A percentile compares a stretch with the other conserved stretches of the same genome.
These are phyloP conservation scores for Ramaria sp. DNA, from an alignment of 768 basidiomycete genomes.

Conservation along the genomic window DNA sequence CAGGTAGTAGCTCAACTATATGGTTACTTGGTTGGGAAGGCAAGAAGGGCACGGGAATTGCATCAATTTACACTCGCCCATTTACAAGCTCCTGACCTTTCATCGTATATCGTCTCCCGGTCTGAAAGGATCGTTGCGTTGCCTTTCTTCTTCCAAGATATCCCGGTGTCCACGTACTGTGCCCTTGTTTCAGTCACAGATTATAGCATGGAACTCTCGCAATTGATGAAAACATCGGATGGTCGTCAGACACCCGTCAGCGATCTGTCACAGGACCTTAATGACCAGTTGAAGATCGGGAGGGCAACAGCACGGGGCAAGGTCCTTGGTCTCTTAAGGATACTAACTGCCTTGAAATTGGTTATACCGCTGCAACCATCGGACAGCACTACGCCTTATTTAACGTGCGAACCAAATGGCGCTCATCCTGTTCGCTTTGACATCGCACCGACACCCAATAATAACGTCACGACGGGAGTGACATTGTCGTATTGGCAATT, in stretches of 20 bases:
- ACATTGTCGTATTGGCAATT: conserved; percentile 64
- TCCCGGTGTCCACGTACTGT: conserved; percentile 57
- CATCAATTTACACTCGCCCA: conserved; percentile 45
- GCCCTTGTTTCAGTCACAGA: conserved; percentile 47
- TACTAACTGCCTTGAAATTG: conserved; percentile 47
- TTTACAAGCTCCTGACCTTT: conserved; percentile 30
- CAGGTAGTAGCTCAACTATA: conserved; percentile 63
- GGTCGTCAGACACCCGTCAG: conserved; percentile 40
- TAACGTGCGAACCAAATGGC: conserved; percentile 34
- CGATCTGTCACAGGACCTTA: conserved; percentile 42
- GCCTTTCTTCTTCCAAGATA: conserved; percentile 49
- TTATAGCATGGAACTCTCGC: conserved; percentile 46
- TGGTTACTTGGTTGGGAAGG: conserved; percentile 63
- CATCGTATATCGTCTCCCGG: conserved; percentile 37
- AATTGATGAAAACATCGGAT: conserved; percentile 36
- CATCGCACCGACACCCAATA: conserved; percentile 29
- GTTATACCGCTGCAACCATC: conserved; percentile 46
- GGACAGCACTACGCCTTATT: conserved; percentile 28
- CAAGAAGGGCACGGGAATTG: conserved; percentile 50
- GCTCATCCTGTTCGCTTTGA: conserved; percentile 39
- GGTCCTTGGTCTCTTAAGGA: conserved; percentile 49
- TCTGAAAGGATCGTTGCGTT: conserved; percentile 49
- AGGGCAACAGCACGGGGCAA: conserved; percentile 48
- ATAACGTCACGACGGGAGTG: conserved; percentile 33
- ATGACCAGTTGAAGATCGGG: conserved; percentile 44